phyloP scores from a whole-genome alignment of 1,284 basidiomycete genomes.

The Porodaedalea pini region DNA sequence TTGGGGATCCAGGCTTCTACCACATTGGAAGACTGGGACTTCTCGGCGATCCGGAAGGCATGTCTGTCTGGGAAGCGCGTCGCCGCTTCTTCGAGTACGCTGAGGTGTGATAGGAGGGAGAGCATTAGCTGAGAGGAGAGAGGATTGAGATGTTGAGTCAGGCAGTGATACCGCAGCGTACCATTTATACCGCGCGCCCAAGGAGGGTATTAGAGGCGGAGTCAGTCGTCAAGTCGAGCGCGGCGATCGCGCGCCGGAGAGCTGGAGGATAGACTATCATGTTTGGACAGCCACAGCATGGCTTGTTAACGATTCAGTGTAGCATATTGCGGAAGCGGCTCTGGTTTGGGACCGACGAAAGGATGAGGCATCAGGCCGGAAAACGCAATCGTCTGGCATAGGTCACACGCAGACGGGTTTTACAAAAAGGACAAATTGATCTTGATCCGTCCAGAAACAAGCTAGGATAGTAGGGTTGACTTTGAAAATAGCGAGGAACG shows the following conservation, averaged over 20 bases:
- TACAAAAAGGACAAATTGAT: constrained; percentile 6
- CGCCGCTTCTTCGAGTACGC: constrained; percentile 47
- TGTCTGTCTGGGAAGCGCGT: constrained; percentile 39
- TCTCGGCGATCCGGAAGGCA: constrained; percentile 48
- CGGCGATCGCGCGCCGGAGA: constrained; percentile 17
- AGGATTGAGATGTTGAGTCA: constrained; percentile 6
- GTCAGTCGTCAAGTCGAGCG: constrained; percentile 17
- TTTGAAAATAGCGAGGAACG: not conserved
- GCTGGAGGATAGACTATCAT: constrained; percentile 18
- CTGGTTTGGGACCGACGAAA: constrained; percentile 11
- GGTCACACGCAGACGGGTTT: constrained; percentile 1
- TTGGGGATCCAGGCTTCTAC: constrained; percentile 44
- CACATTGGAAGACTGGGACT: constrained; percentile 34
- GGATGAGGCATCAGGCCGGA: constrained; percentile 9
- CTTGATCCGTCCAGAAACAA: constrained; percentile 14
- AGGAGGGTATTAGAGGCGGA: constrained; percentile 12
- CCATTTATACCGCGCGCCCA: constrained; percentile 7
- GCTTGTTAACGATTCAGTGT: constrained; percentile 3
- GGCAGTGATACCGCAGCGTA: constrained; percentile 1
- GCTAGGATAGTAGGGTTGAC: not conserved
- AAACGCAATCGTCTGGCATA: constrained; percentile 8
- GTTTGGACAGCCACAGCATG: constrained; percentile 19
- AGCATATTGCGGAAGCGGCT: constrained; percentile 14
- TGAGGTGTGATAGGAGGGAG: constrained; percentile 42
- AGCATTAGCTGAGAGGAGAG: constrained; percentile 28